phyloP scores from a whole-genome alignment of 1,139 yeast species.

The Magnusiomyces ingens region DNA sequence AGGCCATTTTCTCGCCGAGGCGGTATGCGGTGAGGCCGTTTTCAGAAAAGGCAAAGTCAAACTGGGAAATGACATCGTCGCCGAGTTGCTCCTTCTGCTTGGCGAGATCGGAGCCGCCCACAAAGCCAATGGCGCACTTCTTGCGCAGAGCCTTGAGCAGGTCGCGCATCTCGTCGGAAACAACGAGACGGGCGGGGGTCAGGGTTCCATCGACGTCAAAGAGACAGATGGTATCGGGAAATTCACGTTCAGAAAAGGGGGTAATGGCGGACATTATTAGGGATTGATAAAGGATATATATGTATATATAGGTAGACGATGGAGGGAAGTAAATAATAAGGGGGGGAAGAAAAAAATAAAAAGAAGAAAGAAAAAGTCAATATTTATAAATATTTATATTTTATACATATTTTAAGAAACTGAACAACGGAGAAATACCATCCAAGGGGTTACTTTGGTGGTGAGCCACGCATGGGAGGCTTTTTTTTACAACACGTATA shows the following conservation, averaged over 20 bases:
- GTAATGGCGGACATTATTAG: constrained; percentile 14
- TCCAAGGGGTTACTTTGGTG: no score
- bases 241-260: constrained; percentile 33
- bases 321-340: neutral
- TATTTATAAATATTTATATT: neutral
- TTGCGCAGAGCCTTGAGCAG: constrained; percentile 69
- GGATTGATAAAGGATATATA: neutral
- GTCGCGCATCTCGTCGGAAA: constrained; percentile 74
- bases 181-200: constrained; percentile 86
- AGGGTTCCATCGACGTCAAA: constrained; percentile 98
- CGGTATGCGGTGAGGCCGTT: constrained; percentile 97
- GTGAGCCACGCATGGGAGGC: no score
- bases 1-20: constrained; percentile 76
- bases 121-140: constrained; percentile 92
- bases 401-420: neutral
- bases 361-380: constrained; percentile 1
- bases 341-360: neutral
- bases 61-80: constrained; percentile 56
- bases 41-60: constrained; percentile 95
- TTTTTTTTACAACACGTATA: no score
- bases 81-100: constrained; percentile 98
- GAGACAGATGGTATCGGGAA: constrained; percentile 48
- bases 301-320: constrained; percentile 1
- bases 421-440: no score
- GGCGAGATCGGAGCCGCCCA: constrained; percentile 93